Percentiles rank a stretch among this genome's conserved stretches.
Conservation (phyloP, 148 eudicot genomes). For the Selenicereus undatus region DNA sequence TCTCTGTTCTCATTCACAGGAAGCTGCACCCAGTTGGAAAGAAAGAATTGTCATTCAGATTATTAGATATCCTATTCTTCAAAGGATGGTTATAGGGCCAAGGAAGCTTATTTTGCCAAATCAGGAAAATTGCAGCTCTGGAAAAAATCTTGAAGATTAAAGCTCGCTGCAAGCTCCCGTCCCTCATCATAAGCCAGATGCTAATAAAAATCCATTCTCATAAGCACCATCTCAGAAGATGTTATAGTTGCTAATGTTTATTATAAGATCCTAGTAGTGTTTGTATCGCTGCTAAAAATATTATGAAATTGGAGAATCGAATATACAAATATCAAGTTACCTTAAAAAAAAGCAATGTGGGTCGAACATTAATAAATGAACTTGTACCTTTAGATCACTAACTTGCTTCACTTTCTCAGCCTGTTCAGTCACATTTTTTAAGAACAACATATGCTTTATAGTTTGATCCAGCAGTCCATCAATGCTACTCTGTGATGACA, state of each 20-base stretch:
- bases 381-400: slow-evolving; percentile 39
- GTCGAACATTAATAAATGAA: background rate
- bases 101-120: slow-evolving; percentile 20
- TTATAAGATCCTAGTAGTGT: slow-evolving; percentile 15
- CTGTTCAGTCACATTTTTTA: slow-evolving; percentile 54
- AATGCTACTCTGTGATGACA: slow-evolving; percentile 72
- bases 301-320: slow-evolving; percentile 13
- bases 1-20: slow-evolving; percentile 5
- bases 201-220: slow-evolving; percentile 5
- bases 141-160: slow-evolving; percentile 9
- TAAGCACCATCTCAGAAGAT: slow-evolving; percentile 18
- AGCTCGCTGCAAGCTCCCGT: slow-evolving; percentile 19
- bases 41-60: slow-evolving; percentile 5
- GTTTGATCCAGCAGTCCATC: slow-evolving; percentile 79
- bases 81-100: slow-evolving; percentile 21
- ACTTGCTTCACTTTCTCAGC: slow-evolving; percentile 59
- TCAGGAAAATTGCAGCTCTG: slow-evolving; percentile 18
- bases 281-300: slow-evolving; percentile 22
- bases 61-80: background rate
- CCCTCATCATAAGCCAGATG: slow-evolving; percentile 12
- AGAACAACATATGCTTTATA: slow-evolving; percentile 71
- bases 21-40: slow-evolving; percentile 24
- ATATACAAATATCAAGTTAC: slow-evolving; percentile 11
- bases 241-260: slow-evolving; percentile 11
- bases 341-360: background rate